Base-by-base conservation (phyloP, 495 filamentous ascomycete genomes). In the Tuber calosporum region DNA sequence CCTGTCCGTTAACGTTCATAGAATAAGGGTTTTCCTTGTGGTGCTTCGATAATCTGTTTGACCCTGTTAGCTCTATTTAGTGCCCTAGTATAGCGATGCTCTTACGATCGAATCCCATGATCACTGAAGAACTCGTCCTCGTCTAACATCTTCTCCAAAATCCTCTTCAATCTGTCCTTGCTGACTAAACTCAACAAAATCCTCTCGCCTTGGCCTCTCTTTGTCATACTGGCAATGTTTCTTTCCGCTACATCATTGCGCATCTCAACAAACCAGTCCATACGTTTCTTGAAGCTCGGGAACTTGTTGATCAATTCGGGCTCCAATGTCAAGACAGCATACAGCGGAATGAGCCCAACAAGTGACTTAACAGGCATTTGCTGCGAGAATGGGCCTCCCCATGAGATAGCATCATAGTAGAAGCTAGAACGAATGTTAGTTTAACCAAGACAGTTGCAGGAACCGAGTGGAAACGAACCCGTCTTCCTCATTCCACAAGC, bases 371-470 rank as follows among this genome's bases (percentile, higher is more conserved):
- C 91, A 2, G 93, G 94, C 74, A 98, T 88, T 79, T 97, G 93
- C 82, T 97, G 92, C 43, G 91, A 90, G 89, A 90, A 95, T 40
- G 93, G 94, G 11, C 92, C 93, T 43, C 95, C 94, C 86, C 92
- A 97, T 11, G 93, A 93, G 73, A 98, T 97, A 38, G 94, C 94
- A 84, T 98, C 94, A 83, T 98, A 98, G 85, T 98, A 98, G 86
- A 98, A 98, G 13, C 53, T 62, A 62, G 53, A n/a, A 37, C 87
- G 86, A 70, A 13, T 20, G 22, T 72, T 4, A 41, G 26, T 71
- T 20, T 38, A 39, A 22, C 38, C 4, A 42, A 67, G n/a, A n/a
- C 22, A 7, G 43, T 62, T 6, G 15, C 6, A 41, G 36, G n/a
- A 2, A 37, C 30, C 26, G 22, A 42, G 37, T 43, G 22, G 13